Base-by-base conservation (phyloP, 2,329 filamentous ascomycete genomes). In the Aspergillaceae sp. region DNA sequence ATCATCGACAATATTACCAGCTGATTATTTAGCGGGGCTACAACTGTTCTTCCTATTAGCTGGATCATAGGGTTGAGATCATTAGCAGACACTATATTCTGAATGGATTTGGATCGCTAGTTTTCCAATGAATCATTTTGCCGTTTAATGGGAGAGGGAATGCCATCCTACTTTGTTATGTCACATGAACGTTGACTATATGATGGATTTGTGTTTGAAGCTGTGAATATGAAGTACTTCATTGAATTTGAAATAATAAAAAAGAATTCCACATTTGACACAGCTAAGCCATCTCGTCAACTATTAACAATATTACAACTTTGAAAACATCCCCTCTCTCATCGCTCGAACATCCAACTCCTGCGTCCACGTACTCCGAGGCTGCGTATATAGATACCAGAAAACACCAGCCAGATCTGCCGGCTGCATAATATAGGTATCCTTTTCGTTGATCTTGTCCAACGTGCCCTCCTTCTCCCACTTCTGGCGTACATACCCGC, bases 311-410 rank as follows among this genome's bases (percentile, higher is more conserved):
- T 32, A 32, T 28, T 49, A 51, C 44, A 52, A 35, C 51, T 51
- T 53, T 11, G 49, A 53, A 44, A 53, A 47, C 46, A 53, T 53
- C 11, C n/a, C 26, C 47, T 53, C 51, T 35, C 10, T 47, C 48
- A 49, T 42, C 19, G 48, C 47, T 41, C 51, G 32, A 7, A 53
- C 51, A 43, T 53, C 51, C 51, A 51, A 36, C 49, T 53, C 51
- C 44, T 53, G 51, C 41, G 51, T 53, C 51, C 51, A 53, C 7
- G 51, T 53, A 42, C 51, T 52, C 34, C 49, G 33, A 4, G 51
- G 51, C 35, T 53, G 51, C 2, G 36, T 47, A 44, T 52, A 48
- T 41, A 52, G n/a, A 32, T 40, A 52, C 51, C 51, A 52, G 41
- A 48, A 52, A 11, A 52, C 32, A 44, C 37, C 40, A 28, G 51